Evolutionary conservation across 306 rosid species (phyloP).

Genomic region (Trifolium fragiferum): DNA sequence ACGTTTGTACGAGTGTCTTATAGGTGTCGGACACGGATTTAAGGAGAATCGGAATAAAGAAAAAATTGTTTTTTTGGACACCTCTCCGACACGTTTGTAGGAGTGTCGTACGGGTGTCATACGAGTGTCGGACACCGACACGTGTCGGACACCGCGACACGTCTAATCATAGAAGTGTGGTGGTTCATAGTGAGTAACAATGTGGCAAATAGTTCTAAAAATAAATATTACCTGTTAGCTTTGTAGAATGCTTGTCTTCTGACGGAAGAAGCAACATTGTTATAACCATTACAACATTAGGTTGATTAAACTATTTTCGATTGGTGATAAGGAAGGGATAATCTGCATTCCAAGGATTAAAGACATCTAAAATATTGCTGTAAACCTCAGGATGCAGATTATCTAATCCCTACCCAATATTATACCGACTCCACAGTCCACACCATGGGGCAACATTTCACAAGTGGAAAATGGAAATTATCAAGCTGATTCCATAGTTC

Average conservation of each 20-base stretch:
- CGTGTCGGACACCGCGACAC: too few relatives aligned
- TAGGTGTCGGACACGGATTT: too few relatives aligned
- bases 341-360: constrained; percentile 39
- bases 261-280: neutral
- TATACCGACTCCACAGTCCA: neutral
- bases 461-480: neutral
- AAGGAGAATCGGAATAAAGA: too few relatives aligned
- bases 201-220: too few relatives aligned
- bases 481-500: neutral
- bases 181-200: too few relatives aligned
- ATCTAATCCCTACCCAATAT: constrained; percentile 11
- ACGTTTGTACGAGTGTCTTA: too few relatives aligned
- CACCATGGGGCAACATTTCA: neutral
- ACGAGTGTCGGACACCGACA: too few relatives aligned
- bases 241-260: neutral
- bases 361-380: constrained; percentile 33
- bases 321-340: constrained; percentile 24
- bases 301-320: neutral
- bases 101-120: too few relatives aligned
- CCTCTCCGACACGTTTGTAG: too few relatives aligned
- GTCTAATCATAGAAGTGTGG: too few relatives aligned
- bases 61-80: too few relatives aligned
- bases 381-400: constrained; percentile 53
- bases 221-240: neutral
- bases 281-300: neutral